Percentiles rank a stretch among this genome's conserved stretches.
Evolutionary conservation across 176 grass and related monocot genomes (phyloP).

Genomic region (Hyparrhenia diplandra): DNA sequence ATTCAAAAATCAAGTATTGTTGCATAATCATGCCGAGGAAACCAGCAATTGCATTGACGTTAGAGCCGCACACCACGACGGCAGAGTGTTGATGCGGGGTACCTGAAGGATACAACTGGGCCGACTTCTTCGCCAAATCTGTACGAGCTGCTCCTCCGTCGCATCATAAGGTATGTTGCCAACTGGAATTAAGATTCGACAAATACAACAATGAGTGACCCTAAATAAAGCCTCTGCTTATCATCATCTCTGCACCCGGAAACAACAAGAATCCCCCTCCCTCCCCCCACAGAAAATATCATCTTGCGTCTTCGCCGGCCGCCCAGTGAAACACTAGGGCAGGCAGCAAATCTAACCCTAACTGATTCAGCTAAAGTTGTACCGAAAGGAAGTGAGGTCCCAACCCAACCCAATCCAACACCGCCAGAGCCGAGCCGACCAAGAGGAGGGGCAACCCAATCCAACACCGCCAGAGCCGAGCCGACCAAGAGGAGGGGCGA

Average conservation of each 20-base stretch:
- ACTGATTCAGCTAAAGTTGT: background rate
- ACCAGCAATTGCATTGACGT: no score
- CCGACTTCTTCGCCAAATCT: constrained; percentile 96
- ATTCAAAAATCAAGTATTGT: background rate
- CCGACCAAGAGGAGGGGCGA: no score
- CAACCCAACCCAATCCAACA: background rate
- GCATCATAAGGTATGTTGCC: constrained; percentile 95
- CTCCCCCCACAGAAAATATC: no score
- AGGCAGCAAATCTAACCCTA: constrained; percentile 31
- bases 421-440: background rate
- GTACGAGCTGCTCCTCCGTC: constrained; percentile 85
- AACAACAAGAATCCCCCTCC: background rate
- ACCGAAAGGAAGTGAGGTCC: background rate
- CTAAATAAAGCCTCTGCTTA: background rate
- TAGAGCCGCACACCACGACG: no score
- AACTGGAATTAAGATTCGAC: constrained; percentile 49
- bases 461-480: no score
- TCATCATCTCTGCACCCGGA: background rate
- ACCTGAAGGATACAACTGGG: constrained; percentile 94
- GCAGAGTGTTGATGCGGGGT: no score
- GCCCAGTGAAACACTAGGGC: background rate
- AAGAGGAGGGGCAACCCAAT: no score
- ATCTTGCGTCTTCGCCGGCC: background rate
- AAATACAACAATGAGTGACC: background rate
- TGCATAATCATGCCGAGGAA: background rate